A percentile compares a stretch with the other conserved stretches of the same genome.
These are phyloP conservation scores for Pterocarpus santalinus DNA, from an alignment of 306 rosid species.

Conservation along the genomic window DNA sequence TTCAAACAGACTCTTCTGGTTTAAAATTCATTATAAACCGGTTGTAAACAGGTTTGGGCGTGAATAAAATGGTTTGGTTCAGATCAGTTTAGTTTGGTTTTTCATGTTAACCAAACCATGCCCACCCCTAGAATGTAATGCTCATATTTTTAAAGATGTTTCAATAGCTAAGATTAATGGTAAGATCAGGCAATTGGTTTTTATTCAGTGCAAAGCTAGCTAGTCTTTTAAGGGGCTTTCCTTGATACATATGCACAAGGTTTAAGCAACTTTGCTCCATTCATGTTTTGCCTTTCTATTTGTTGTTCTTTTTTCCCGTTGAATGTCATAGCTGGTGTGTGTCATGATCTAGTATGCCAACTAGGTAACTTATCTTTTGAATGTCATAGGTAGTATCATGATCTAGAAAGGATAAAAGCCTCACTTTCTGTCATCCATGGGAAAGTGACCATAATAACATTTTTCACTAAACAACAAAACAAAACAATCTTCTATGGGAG, in stretches of 20 bases:
- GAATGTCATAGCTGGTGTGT: constrained; percentile 1
- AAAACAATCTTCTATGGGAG: neutral
- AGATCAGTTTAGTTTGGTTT: no score
- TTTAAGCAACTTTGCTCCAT: neutral
- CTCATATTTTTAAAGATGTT: constrained; percentile 17
- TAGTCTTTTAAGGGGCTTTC: neutral
- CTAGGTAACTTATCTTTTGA: neutral
- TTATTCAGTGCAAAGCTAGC: neutral
- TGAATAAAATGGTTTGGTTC: no score
- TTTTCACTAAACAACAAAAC: neutral
- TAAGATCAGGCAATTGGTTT: constrained; percentile 19
- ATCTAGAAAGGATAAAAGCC: neutral
- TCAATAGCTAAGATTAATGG: neutral
- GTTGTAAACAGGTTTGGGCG: no score
- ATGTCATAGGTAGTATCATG: constrained; percentile 9
- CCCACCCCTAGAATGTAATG: neutral
- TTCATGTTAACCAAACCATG: no score
- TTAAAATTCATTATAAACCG: no score
- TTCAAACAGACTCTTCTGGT: no score
- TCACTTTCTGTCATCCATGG: constrained; percentile 2
- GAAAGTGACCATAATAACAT: constrained; percentile 3
- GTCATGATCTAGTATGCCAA: neutral
- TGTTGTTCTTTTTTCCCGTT: neutral
- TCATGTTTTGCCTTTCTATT: neutral
- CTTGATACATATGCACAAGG: no score